phyloP scores from a whole-genome alignment of 176 grass and related monocot genomes.

The Tillandsia leiboldiana region DNA sequence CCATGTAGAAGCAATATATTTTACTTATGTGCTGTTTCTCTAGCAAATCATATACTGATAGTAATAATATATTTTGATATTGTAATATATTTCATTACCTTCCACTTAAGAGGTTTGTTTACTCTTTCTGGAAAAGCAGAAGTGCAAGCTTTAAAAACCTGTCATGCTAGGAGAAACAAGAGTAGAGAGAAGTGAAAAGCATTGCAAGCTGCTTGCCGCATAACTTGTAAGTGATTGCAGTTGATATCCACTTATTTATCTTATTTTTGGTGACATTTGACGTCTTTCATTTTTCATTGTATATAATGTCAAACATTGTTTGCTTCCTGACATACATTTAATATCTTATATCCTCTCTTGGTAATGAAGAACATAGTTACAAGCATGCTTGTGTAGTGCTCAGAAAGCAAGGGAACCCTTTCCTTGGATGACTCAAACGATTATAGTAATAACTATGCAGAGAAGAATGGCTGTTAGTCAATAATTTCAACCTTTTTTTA shows the following conservation, averaged over 20 bases:
- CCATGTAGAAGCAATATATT: background rate
- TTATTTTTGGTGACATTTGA: background rate
- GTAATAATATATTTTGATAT: background rate
- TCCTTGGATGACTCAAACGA: too few relatives aligned
- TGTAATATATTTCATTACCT: background rate
- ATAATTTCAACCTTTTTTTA: too few relatives aligned
- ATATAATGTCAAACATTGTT: background rate
- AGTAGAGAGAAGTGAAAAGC: constrained; percentile 5
- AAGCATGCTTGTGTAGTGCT: background rate
- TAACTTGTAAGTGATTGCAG: background rate
- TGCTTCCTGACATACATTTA: background rate
- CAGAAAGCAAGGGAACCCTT: background rate
- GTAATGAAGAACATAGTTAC: background rate
- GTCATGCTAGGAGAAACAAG: constrained; percentile 39
- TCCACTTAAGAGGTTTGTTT: constrained; percentile 3
- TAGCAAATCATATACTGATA: background rate
- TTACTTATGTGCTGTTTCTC: background rate
- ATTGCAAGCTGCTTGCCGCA: background rate
- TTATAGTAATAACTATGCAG: too few relatives aligned
- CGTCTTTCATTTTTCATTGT: background rate
- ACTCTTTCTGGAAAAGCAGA: constrained; percentile 18
- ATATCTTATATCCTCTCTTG: background rate
- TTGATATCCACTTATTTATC: background rate
- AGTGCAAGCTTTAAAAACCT: constrained; percentile 45
- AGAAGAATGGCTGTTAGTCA: too few relatives aligned